phyloP scores from a whole-genome alignment of 2,329 filamentous ascomycete species.

The Cladosporium sp. region DNA sequence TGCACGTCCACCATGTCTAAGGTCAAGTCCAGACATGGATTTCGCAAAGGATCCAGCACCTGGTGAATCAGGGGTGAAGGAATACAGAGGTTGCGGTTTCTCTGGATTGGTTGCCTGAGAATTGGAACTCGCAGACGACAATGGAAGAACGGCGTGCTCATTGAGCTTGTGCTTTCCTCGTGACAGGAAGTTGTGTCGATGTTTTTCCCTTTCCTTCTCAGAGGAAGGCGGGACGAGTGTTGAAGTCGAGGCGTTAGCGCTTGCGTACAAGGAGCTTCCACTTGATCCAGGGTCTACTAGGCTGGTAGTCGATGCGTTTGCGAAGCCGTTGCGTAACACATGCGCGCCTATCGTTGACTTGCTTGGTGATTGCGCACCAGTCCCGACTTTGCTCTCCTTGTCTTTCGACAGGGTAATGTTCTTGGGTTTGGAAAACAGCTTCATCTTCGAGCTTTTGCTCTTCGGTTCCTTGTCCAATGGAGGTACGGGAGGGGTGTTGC shows the following conservation, averaged over 20 bases:
- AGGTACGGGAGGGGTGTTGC: constrained; percentile 17
- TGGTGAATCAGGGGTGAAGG: constrained; percentile 72
- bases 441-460: constrained; percentile 70
- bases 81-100: constrained; percentile 73
- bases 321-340: constrained; percentile 58
- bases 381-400: constrained; percentile 58
- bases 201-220: constrained; percentile 67
- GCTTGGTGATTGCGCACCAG: constrained; percentile 64
- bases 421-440: constrained; percentile 74
- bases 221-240: constrained; percentile 62
- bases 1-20: constrained; percentile 71
- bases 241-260: constrained; percentile 71
- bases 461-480: constrained; percentile 56
- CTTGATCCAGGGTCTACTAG: constrained; percentile 57
- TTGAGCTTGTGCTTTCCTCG: constrained; percentile 73
- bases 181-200: constrained; percentile 73
- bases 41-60: constrained; percentile 70
- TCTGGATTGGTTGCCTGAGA: constrained; percentile 71
- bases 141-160: constrained; percentile 62
- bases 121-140: constrained; percentile 74
- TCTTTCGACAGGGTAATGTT: constrained; percentile 70
- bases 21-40: constrained; percentile 74
- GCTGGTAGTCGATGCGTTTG: constrained; percentile 67
- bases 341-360: constrained; percentile 47
- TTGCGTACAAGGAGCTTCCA: constrained; percentile 63